Conservation (phyloP, 768 basidiomycete species). For the Phanerodontia chrysosporium region DNA sequence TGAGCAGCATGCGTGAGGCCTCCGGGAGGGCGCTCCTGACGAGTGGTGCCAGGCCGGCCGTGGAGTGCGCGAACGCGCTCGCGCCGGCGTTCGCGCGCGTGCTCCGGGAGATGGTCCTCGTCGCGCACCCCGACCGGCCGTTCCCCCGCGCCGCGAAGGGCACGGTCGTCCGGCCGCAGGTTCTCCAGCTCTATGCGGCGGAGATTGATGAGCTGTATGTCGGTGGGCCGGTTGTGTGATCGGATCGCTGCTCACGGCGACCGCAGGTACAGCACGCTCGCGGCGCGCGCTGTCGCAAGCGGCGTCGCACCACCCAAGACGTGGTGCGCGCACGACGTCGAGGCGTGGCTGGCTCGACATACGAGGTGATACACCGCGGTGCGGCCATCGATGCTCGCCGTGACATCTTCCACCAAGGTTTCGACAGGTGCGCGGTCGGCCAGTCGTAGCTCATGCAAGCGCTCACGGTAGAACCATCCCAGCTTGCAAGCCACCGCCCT, state of each 20-base stretch:
- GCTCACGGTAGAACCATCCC: neutral
- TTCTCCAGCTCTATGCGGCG: constrained; percentile 33
- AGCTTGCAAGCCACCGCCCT: constrained; percentile 14
- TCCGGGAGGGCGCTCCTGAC: neutral
- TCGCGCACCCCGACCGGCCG: constrained; percentile 38
- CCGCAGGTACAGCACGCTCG: constrained; percentile 13
- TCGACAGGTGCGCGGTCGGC: constrained; percentile 29
- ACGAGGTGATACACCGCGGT: constrained; percentile 1
- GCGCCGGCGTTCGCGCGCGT: constrained; percentile 27
- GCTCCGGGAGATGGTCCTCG: constrained; percentile 48
- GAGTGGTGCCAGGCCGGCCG: constrained; percentile 30
- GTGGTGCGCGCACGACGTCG: constrained; percentile 6
- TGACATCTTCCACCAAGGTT: constrained; percentile 31
- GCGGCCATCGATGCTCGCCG: neutral
- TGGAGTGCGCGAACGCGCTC: constrained; percentile 22
- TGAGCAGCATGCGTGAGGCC: constrained; percentile 5
- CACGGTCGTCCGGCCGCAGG: constrained; percentile 38
- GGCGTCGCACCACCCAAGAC: constrained; percentile 9
- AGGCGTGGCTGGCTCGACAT: constrained; percentile 13
- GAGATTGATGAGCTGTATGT: constrained; percentile 45
- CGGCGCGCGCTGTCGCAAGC: constrained; percentile 7
- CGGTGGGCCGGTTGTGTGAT: neutral
- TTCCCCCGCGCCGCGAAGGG: constrained; percentile 45
- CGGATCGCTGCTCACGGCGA: neutral
- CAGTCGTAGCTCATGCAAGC: neutral